Conservation (phyloP, 768 basidiomycete species). For the Coprinellus aureogranulatus region DNA sequence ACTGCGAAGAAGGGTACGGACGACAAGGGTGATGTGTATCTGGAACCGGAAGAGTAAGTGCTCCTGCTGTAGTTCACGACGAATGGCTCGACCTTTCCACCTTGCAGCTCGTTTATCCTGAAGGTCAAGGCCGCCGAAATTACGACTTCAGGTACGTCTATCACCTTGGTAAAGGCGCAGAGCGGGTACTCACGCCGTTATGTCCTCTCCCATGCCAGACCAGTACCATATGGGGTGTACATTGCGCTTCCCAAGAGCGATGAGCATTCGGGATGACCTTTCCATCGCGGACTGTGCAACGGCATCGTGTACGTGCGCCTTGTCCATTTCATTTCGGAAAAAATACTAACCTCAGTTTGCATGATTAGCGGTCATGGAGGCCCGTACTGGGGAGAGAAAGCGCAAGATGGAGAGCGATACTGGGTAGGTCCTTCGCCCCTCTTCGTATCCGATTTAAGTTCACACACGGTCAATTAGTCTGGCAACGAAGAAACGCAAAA, state of each 20-base stretch:
- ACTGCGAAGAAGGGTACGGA: conserved; percentile 61
- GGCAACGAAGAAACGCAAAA: conserved; percentile 60
- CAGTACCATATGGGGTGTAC: conserved; percentile 84
- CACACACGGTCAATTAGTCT: conserved; percentile 22
- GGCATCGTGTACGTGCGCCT: conserved; percentile 48
- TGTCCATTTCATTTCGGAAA: not conserved
- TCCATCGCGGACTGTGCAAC: conserved; percentile 69
- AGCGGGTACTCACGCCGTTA: conserved; percentile 5
- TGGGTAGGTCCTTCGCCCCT: conserved; percentile 34
- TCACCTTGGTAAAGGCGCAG: not conserved
- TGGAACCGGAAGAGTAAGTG: conserved; percentile 82
- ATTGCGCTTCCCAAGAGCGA: conserved; percentile 90
- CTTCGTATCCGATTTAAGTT: not conserved
- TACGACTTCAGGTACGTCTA: conserved; percentile 58
- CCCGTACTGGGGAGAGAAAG: conserved; percentile 63
- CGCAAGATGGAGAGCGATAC: conserved; percentile 67
- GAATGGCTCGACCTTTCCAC: not conserved
- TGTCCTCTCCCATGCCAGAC: conserved; percentile 38
- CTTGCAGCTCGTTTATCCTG: conserved; percentile 84
- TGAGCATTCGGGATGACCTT: conserved; percentile 78
- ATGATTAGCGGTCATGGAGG: conserved; percentile 56
- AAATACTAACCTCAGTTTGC: not conserved
- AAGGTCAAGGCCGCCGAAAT: conserved; percentile 95
- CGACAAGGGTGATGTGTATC: conserved; percentile 88
- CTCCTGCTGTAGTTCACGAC: not conserved